Evolutionary conservation across 768 basidiomycete species (phyloP).

Genomic region (Vararia minispora): DNA sequence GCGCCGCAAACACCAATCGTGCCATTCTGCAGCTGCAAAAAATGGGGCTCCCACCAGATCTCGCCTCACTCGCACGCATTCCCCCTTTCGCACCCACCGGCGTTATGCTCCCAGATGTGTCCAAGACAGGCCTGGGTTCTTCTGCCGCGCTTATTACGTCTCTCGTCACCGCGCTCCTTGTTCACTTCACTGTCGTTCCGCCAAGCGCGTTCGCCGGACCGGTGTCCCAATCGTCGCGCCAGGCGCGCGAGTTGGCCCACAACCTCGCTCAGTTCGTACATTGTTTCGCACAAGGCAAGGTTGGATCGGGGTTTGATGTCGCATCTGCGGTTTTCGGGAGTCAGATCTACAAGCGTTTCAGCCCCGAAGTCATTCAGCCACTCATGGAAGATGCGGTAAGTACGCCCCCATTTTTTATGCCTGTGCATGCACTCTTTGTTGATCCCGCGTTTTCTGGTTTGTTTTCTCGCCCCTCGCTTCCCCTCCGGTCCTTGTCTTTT

Average conservation of each 20-base stretch:
- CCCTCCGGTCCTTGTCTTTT: constrained; percentile 1
- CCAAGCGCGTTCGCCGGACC: constrained; percentile 30
- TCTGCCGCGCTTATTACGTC: constrained; percentile 97
- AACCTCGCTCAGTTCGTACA: constrained; percentile 93
- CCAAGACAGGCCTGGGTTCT: constrained; percentile 97
- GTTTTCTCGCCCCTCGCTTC: too few species aligned
- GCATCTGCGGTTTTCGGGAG: constrained; percentile 90
- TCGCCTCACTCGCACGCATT: constrained; percentile 56
- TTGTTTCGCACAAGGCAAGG: constrained; percentile 94
- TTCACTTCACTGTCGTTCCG: constrained; percentile 60
- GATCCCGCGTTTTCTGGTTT: too few species aligned
- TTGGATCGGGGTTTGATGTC: constrained; percentile 97
- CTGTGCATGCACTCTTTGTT: too few species aligned
- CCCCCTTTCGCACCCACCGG: constrained; percentile 66
- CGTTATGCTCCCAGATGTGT: constrained; percentile 66
- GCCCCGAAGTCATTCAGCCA: constrained; percentile 52
- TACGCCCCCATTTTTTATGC: too few species aligned
- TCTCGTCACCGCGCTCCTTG: constrained; percentile 73
- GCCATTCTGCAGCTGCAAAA: constrained; percentile 42
- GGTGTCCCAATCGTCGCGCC: constrained; percentile 16
- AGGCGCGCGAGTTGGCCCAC: constrained; percentile 61
- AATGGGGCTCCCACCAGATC: constrained; percentile 47
- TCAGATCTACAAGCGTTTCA: constrained; percentile 85
- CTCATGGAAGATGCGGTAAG: constrained; percentile 49
- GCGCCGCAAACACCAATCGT: background rate